These are phyloP conservation scores for Dactylellina cionopaga DNA, from an alignment of 2,329 filamentous ascomycete species.

Conservation along the genomic window DNA sequence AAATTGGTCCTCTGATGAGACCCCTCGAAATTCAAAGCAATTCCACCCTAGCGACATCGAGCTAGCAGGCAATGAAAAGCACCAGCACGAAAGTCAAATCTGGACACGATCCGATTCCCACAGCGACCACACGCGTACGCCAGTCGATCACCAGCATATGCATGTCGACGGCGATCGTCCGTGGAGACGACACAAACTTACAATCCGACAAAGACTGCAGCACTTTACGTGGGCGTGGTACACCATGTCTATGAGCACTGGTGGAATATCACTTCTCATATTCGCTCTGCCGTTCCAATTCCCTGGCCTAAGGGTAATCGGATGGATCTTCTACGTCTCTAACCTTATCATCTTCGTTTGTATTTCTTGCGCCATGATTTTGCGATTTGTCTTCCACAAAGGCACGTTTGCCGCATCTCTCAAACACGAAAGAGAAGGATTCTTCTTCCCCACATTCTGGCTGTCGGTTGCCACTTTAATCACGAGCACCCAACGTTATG, in stretches of 20 bases:
- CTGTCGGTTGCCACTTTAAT: conserved; percentile 75
- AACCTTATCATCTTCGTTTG: conserved; percentile 73
- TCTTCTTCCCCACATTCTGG: conserved; percentile 79
- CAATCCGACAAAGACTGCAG: conserved; percentile 63
- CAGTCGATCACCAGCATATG: neutral
- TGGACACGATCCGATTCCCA: neutral
- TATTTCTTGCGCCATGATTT: conserved; percentile 67
- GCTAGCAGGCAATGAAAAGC: conserved; percentile 22
- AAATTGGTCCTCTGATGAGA: conserved; percentile 42
- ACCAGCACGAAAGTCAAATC: neutral
- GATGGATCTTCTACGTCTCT: conserved; percentile 74
- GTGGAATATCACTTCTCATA: conserved; percentile 74
- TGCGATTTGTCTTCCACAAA: conserved; percentile 71
- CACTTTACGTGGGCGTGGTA: conserved; percentile 80
- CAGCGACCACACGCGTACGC: neutral
- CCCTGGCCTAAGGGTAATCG: conserved; percentile 71
- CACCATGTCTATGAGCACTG: conserved; percentile 78
- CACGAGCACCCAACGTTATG: conserved; percentile 73
- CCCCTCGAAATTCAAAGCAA: conserved; percentile 47
- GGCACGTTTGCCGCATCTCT: conserved; percentile 68
- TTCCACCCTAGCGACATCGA: conserved; percentile 32
- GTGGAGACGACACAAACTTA: conserved; percentile 45
- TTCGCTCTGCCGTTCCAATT: conserved; percentile 73
- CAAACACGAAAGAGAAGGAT: conserved; percentile 73
- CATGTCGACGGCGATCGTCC: conserved; percentile 17